Evolutionary conservation across 2,329 filamentous ascomycete genomes (phyloP).

Genomic region (Dactylellina haptotyla): DNA sequence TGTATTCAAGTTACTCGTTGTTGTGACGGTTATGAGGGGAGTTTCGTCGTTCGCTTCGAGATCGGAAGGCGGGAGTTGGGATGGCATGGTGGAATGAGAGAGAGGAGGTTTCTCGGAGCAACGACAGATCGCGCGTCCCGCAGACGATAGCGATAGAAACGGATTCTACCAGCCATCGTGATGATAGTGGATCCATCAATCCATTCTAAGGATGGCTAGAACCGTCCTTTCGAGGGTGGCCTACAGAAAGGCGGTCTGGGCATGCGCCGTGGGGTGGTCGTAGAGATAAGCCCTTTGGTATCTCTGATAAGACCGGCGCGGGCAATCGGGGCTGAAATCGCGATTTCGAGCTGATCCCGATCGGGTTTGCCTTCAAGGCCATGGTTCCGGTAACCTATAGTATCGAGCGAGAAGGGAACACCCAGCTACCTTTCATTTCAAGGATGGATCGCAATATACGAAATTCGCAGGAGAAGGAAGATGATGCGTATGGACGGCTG

Average conservation of each 20-base stretch:
- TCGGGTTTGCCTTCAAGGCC: too few relatives aligned
- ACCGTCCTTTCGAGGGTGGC: background rate
- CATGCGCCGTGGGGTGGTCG: conserved; percentile 1
- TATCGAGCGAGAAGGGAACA: too few relatives aligned
- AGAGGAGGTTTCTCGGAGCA: too few relatives aligned
- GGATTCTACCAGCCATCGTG: too few relatives aligned
- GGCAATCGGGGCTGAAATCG: background rate
- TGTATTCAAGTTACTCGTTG: background rate
- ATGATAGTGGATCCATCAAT: too few relatives aligned
- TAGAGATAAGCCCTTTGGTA: background rate
- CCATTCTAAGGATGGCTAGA: background rate
- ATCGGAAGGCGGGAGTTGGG: background rate
- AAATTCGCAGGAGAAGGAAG: too few relatives aligned
- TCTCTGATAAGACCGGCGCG: background rate
- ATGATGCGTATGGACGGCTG: too few relatives aligned
- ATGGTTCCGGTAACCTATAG: too few relatives aligned
- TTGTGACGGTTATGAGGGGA: conserved; percentile 8
- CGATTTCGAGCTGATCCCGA: background rate
- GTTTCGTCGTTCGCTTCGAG: background rate
- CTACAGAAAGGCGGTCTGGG: background rate
- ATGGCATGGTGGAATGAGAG: background rate
- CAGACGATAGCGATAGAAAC: too few relatives aligned
- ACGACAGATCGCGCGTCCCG: too few relatives aligned
- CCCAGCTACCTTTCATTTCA: too few relatives aligned
- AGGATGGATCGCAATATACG: too few relatives aligned